phyloP scores from a whole-genome alignment of 352 stramenopile species.

The Phytophthora sansomeana region DNA sequence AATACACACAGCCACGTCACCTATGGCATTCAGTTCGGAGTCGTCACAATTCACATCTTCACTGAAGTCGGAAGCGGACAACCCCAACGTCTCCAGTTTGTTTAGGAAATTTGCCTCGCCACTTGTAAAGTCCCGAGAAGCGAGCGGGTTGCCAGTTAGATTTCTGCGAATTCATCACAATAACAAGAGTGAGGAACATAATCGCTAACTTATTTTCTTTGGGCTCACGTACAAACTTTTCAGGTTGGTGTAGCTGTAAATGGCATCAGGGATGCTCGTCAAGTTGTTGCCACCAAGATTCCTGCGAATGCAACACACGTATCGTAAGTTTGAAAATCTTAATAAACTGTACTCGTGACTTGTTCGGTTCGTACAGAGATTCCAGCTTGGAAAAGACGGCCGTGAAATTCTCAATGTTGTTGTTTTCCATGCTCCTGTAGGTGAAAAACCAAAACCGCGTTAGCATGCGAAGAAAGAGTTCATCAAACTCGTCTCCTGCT shows the following conservation, averaged over 20 bases:
- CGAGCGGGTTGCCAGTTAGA: slow-evolving; percentile 48
- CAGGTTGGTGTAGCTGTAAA: slow-evolving; percentile 60
- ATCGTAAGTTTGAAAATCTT: no score
- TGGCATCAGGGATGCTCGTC: slow-evolving; percentile 48
- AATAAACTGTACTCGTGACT: no score
- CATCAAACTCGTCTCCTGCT: background rate
- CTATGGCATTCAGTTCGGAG: slow-evolving; percentile 18
- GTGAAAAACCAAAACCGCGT: background rate
- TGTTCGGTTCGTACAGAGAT: slow-evolving; percentile 21
- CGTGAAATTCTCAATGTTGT: slow-evolving; percentile 61
- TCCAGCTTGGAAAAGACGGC: slow-evolving; percentile 56
- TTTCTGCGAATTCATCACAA: slow-evolving; percentile 18
- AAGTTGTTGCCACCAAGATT: slow-evolving; percentile 63
- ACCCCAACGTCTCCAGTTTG: slow-evolving; percentile 36
- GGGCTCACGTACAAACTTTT: slow-evolving; percentile 43
- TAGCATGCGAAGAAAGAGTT: background rate
- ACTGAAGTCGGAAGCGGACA: slow-evolving; percentile 42
- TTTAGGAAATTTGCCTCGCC: slow-evolving; percentile 38
- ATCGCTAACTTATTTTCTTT: background rate
- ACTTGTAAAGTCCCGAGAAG: slow-evolving; percentile 43
- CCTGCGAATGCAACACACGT: slow-evolving; percentile 4
- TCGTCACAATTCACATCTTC: slow-evolving; percentile 31
- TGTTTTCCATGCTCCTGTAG: slow-evolving; percentile 59
- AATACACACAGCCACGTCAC: slow-evolving; percentile 36
- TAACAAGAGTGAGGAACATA: background rate